Evolutionary conservation across 495 filamentous ascomycete species (phyloP).

Genomic region (Parachaetomium inaequale): DNA sequence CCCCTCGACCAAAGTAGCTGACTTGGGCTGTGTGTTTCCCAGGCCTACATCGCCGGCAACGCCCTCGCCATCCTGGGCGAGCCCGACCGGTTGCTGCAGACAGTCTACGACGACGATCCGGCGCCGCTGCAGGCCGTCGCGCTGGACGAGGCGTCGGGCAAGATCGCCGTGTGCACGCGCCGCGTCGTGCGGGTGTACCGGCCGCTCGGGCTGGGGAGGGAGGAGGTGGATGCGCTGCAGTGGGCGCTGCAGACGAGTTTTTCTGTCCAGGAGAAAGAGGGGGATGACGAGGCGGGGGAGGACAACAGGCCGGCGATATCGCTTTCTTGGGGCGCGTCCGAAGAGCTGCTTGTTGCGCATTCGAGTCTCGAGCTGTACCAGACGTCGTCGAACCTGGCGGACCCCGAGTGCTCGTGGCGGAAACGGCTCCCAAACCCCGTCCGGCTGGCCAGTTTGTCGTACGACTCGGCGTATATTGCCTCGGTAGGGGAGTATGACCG

Average conservation of each 20-base stretch:
- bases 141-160: conserved; percentile 77
- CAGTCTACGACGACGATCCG: conserved; percentile 80
- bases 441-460: conserved; percentile 76
- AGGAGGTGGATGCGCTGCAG: conserved; percentile 60
- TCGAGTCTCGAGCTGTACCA: conserved; percentile 69
- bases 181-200: conserved; percentile 71
- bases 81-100: conserved; percentile 75
- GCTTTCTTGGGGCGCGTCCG: conserved; percentile 79
- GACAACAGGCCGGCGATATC: conserved; percentile 46
- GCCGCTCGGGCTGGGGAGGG: conserved; percentile 58
- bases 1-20: background rate
- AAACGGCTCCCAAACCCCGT: conserved; percentile 66
- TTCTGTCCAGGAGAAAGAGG: conserved; percentile 25
- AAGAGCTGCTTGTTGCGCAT: conserved; percentile 78
- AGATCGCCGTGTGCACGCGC: conserved; percentile 71
- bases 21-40: background rate
- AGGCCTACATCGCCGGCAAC: conserved; percentile 88
- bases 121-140: conserved; percentile 66
- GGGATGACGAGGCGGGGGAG: conserved; percentile 5
- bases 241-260: conserved; percentile 51
- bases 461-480: conserved; percentile 80
- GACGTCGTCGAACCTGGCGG: conserved; percentile 40
- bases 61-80: conserved; percentile 77
- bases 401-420: conserved; percentile 63
- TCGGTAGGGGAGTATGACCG: conserved; percentile 76